Percentiles rank a stretch among this genome's conserved stretches.
phyloP scores from a whole-genome alignment of 1,284 basidiomycete species.

The Ustilago loliicola region DNA sequence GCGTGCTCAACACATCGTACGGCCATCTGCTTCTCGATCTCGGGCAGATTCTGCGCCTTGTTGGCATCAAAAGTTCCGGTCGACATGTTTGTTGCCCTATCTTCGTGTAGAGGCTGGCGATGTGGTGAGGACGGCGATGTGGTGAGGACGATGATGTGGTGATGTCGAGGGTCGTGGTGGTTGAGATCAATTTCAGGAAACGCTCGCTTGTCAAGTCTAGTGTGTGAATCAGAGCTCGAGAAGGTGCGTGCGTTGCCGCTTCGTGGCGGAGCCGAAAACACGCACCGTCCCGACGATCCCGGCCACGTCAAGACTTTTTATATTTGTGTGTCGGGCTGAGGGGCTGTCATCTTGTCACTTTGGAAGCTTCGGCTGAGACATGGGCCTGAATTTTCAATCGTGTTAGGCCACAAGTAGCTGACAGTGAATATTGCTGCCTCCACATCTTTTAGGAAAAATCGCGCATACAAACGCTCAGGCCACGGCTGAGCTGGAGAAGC shows the following conservation, averaged over 20 bases:
- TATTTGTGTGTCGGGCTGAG: not conserved
- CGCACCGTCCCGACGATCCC: not conserved
- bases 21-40: constrained; percentile 96
- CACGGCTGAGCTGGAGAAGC: constrained; percentile 22
- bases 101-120: not conserved
- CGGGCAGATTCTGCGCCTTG: constrained; percentile 82
- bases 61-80: constrained; percentile 65
- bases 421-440: not conserved
- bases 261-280: constrained; percentile 11
- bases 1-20: constrained; percentile 85
- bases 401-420: not conserved
- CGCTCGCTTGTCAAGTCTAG: not conserved
- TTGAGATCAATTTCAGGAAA: too few species aligned
- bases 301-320: not conserved
- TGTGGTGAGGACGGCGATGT: not conserved
- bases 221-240: constrained; percentile 4
- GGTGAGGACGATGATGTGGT: not conserved
- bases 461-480: constrained; percentile 17
- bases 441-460: constrained; percentile 4
- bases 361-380: constrained; percentile 9
- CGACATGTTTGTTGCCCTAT: constrained; percentile 51
- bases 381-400: not conserved
- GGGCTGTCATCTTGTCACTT: constrained; percentile 5
- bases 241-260: constrained; percentile 11
- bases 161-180: not conserved